Base-by-base conservation (phyloP, 768 basidiomycete species). In the Pleurotus tuber-regium region DNA sequence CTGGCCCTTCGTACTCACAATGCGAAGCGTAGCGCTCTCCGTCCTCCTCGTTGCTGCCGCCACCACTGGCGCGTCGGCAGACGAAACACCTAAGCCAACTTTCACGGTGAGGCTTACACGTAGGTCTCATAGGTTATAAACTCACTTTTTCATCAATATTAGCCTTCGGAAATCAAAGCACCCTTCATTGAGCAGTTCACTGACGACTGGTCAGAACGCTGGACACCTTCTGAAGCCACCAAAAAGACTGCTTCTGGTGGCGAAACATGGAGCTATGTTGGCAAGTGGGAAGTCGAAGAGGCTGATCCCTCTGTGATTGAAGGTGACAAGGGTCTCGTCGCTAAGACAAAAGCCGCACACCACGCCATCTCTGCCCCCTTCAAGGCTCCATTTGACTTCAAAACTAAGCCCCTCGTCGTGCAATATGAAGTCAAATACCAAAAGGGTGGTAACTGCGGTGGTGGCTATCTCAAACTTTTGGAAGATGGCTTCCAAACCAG, bases 361-460 rank as follows among this genome's bases (percentile, higher is more conserved):
- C 96, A 98, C 65, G 97, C 97, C 66, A 98, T 99, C 69, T 98
- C 96, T 54, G 92, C 95, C 1, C 88, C 94, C 10, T 94, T 99
- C 71, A 60, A 70, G 11, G 66, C 77, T 52, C 79, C 91, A 48
- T 74, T 98, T 62, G 84, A 88, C 76, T 91, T 95, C 73, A 79
- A 78, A 60, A 72, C 81, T 52, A 79, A 95, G 70, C 89, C 95
- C 38, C 77, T 98, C 39, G 94, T 98, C 58, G 87, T 98, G 16
- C 94, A 97, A 66, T 99, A 99, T 63, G 97, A 99, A 68, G 97
- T 97, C 75, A 96, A 98, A 74, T 94, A 97, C 70, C 95, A 99
- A 77, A 94, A 98, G 72, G 95, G 96, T 36, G 92, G 97, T 42
- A 97, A 97, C 72, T 98, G 97, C 62, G 97, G 97, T 70, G 97